A percentile compares a stretch with the other conserved stretches of the same genome.
Conservation (phyloP, 1,284 basidiomycete genomes). For the Marasmius tenuissimus region DNA sequence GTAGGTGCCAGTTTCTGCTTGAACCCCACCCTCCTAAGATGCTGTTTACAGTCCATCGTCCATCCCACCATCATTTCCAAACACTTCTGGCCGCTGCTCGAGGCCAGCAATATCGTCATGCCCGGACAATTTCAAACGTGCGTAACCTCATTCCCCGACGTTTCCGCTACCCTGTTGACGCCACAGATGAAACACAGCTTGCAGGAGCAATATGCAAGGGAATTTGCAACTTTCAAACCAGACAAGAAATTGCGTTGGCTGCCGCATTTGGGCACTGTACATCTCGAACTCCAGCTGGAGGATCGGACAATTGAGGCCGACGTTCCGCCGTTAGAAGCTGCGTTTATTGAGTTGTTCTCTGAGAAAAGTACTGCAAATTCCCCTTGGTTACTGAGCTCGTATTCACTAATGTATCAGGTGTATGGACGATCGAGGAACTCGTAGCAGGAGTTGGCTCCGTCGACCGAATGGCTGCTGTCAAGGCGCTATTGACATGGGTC, state of each 20-base stretch:
- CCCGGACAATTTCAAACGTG: constrained; percentile 82
- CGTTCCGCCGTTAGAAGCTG: constrained; percentile 85
- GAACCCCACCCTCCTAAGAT: background rate
- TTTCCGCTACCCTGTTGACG: constrained; percentile 1
- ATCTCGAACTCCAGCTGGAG: constrained; percentile 75
- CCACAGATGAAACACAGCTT: constrained; percentile 41
- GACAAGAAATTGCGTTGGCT: constrained; percentile 89
- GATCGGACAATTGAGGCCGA: constrained; percentile 78
- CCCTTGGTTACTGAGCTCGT: background rate
- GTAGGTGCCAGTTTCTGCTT: constrained; percentile 39
- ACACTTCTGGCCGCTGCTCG: constrained; percentile 90
- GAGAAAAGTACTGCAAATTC: constrained; percentile 48
- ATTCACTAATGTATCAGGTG: constrained; percentile 39
- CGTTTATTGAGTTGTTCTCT: constrained; percentile 85
- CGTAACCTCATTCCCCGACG: constrained; percentile 23
- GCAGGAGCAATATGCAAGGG: constrained; percentile 73
- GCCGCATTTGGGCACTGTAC: constrained; percentile 81
- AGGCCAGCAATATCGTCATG: constrained; percentile 72
- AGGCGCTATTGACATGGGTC: constrained; percentile 82
- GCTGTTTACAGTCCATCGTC: constrained; percentile 54
- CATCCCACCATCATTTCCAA: constrained; percentile 90
- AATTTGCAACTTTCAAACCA: constrained; percentile 82
- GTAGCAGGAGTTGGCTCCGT: constrained; percentile 61
- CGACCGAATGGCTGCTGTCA: constrained; percentile 62
- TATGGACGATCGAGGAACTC: constrained; percentile 71